Conservation (phyloP, 495 filamentous ascomycete genomes). For the Penicillium odoratum region DNA sequence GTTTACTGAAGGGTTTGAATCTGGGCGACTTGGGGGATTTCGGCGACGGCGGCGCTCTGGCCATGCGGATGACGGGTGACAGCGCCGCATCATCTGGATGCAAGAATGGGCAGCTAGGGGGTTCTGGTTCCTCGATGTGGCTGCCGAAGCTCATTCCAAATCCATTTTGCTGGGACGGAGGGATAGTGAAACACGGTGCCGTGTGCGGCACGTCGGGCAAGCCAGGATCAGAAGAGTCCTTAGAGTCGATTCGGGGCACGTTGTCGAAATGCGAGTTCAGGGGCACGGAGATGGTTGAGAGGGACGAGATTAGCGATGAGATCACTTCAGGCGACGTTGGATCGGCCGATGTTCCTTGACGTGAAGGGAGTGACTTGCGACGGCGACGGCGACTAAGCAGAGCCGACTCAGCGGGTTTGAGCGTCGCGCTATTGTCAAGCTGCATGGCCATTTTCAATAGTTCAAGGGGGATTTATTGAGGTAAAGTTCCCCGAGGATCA, state of each 20-base stretch:
- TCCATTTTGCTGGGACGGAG: slow-evolving; percentile 43
- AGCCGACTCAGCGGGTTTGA: slow-evolving; percentile 30
- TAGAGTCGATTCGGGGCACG: slow-evolving; percentile 50
- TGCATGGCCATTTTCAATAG: slow-evolving; percentile 40
- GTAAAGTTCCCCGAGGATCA: slow-evolving; percentile 11
- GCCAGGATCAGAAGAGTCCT: slow-evolving; percentile 42
- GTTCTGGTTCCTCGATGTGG: slow-evolving; percentile 43
- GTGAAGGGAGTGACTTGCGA: slow-evolving; percentile 42
- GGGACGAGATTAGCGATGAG: slow-evolving; percentile 86
- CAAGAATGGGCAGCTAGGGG: slow-evolving; percentile 45
- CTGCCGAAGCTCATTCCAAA: slow-evolving; percentile 73
- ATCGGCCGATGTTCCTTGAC: slow-evolving; percentile 32
- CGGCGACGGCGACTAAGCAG: slow-evolving; percentile 39
- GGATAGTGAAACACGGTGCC: slow-evolving; percentile 31
- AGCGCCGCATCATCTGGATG: slow-evolving; percentile 74
- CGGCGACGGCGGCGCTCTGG: slow-evolving; percentile 78
- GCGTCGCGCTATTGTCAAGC: slow-evolving; percentile 27
- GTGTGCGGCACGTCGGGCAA: slow-evolving; percentile 45
- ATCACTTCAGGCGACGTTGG: slow-evolving; percentile 91
- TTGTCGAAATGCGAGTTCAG: slow-evolving; percentile 72
- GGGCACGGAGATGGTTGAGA: slow-evolving; percentile 81
- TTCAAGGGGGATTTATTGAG: slow-evolving; percentile 14
- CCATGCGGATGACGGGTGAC: slow-evolving; percentile 81
- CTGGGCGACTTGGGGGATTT: slow-evolving; percentile 48
- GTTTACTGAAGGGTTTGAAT: slow-evolving; percentile 44